Evolutionary conservation across 257 asterid genomes (phyloP), one percentile per base, ranked within the genome.

Genomic region (Handroanthus guayacan): DNA sequence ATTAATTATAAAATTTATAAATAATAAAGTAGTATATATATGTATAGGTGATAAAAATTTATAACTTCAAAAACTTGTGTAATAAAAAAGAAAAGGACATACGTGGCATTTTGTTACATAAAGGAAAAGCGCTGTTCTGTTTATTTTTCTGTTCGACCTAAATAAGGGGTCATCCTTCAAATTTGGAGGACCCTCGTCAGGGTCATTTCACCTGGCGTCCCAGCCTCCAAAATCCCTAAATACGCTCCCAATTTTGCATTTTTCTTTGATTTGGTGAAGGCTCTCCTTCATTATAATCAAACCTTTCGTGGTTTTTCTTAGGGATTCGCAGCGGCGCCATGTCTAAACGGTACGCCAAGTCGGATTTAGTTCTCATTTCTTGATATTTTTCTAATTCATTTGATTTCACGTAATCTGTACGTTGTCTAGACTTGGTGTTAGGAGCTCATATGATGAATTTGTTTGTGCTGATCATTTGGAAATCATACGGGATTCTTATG

Each of bases 281-380:
- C 69, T 31, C 55, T 64, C 60, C 67, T 36, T 61, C 55, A 3
- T 66, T 25, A 47, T 67, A 7, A 62, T 68, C 77, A 37, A 63
- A 36, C 64, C 38, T 9, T 71, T 58, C 75, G 57, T 76, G 75
- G 47, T 74, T 75, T 64, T 80, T 72, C 84, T 11, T 7, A 10
- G 57, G 72, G 81, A 71, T 72, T 72, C 82, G 68, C 80, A 67
- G 71, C 77, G 62, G 50, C 71, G 79, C 77, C 80, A 82, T 83
- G 87, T 77, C 87, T 57, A 83, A 83, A 64, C 80, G 82, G 87
- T 83, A 60, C 43, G 82, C 45, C 11, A 62, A 13, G n/a, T 51
- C n/a, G 16, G 14, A n/a, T 62, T 39, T 16, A 5, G 3, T 43
- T 38, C 8, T 12, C n/a, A 13, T 8, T 38, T 18, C 48, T 25